Conservation (phyloP, 768 basidiomycete species). For the Termitomyces sp. region DNA sequence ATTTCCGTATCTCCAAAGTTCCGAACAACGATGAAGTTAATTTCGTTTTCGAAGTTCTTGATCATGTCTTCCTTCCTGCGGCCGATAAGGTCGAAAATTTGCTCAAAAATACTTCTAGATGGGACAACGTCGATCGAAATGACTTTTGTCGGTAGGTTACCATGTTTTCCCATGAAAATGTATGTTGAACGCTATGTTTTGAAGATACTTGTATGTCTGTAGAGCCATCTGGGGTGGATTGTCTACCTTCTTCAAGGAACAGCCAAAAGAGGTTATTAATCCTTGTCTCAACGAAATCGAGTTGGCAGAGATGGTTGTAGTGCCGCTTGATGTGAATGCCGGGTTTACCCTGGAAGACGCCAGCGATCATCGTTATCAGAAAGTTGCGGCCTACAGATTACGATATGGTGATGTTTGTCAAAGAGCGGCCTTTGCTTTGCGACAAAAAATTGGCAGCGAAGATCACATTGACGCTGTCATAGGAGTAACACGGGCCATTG, state of each 20-base stretch:
- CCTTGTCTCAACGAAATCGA: slow-evolving; percentile 62
- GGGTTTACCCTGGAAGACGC: slow-evolving; percentile 73
- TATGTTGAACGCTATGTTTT: background rate
- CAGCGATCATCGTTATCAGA: slow-evolving; percentile 68
- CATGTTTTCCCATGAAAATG: background rate
- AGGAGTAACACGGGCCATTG: slow-evolving; percentile 64
- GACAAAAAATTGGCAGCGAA: slow-evolving; percentile 57
- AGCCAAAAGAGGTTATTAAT: slow-evolving; percentile 49
- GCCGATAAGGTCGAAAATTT: slow-evolving; percentile 63
- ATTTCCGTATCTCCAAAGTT: slow-evolving; percentile 28
- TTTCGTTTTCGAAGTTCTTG: slow-evolving; percentile 75
- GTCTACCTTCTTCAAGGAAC: slow-evolving; percentile 59
- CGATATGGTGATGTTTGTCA: slow-evolving; percentile 68
- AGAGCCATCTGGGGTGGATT: slow-evolving; percentile 77
- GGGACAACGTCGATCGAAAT: slow-evolving; percentile 65
- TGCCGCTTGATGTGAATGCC: slow-evolving; percentile 60
- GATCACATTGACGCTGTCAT: slow-evolving; percentile 87
- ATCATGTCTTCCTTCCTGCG: slow-evolving; percentile 58
- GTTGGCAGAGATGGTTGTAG: slow-evolving; percentile 62
- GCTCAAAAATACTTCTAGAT: slow-evolving; percentile 45
- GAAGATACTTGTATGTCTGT: slow-evolving; percentile 60
- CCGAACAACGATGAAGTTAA: slow-evolving; percentile 67
- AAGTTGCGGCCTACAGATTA: slow-evolving; percentile 46
- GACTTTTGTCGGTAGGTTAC: slow-evolving; percentile 73
- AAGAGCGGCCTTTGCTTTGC: slow-evolving; percentile 58